Conservation (phyloP, 768 basidiomycete genomes). For the Collybiopsis luxurians region DNA sequence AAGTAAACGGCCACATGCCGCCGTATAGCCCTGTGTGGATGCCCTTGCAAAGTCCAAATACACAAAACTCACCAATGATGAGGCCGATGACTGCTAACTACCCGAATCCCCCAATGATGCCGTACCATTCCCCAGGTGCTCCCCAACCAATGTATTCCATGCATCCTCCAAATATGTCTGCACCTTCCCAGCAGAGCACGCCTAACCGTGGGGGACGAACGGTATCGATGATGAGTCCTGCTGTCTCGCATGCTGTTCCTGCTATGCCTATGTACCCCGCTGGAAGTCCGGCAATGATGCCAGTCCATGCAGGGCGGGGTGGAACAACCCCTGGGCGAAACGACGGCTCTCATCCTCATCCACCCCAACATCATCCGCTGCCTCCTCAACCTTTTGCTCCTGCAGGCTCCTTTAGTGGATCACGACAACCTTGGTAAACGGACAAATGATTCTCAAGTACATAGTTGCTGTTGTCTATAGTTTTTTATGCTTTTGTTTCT, state of each 20-base stretch:
- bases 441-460: not conserved
- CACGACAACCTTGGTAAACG: not conserved
- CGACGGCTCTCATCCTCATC: not conserved
- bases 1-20: conserved; percentile 58
- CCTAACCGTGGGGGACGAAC: conserved; percentile 43
- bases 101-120: conserved; percentile 52
- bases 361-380: conserved; percentile 2
- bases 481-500: not conserved
- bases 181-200: conserved; percentile 34
- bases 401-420: not conserved
- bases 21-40: conserved; percentile 70
- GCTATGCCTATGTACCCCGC: conserved; percentile 56
- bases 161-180: conserved; percentile 40
- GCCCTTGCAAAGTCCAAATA: conserved; percentile 42
- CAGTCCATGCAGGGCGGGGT: conserved; percentile 33
- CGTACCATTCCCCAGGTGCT: conserved; percentile 56
- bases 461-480: not conserved
- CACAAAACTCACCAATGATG: conserved; percentile 52
- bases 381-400: not conserved
- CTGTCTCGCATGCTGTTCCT: conserved; percentile 49
- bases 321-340: not conserved
- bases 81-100: conserved; percentile 63
- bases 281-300: conserved; percentile 69
- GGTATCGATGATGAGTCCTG: conserved; percentile 70
- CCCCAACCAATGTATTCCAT: conserved; percentile 45